Evolutionary conservation across 1,284 basidiomycete genomes (phyloP).

Genomic region (Trichosporon coremiiforme): DNA sequence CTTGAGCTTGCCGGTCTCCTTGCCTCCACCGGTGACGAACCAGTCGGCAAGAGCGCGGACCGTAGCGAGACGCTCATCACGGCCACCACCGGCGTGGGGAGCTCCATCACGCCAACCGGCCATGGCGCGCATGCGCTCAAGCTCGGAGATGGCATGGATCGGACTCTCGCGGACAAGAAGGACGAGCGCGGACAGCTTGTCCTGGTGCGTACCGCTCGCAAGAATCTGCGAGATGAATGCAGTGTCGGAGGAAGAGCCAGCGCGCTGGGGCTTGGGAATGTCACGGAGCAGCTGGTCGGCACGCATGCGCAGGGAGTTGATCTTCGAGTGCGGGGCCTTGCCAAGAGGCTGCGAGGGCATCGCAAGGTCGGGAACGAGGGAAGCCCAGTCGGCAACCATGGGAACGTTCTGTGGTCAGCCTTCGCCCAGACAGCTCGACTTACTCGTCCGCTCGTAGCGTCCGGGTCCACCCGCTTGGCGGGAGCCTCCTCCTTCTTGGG

Average conservation of each 20-base stretch:
- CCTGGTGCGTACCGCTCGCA: constrained; percentile 84
- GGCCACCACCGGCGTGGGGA: constrained; percentile 50
- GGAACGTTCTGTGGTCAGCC: constrained; percentile 39
- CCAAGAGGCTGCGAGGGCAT: constrained; percentile 34
- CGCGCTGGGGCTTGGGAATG: constrained; percentile 44
- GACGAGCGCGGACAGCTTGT: constrained; percentile 88
- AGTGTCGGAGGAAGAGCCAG: constrained; percentile 65
- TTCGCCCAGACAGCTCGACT: constrained; percentile 4
- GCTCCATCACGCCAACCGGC: constrained; percentile 69
- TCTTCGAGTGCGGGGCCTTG: constrained; percentile 28
- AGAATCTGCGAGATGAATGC: constrained; percentile 82
- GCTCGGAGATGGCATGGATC: constrained; percentile 78
- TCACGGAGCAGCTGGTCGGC: constrained; percentile 41
- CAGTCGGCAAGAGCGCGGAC: constrained; percentile 91
- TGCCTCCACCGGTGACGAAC: constrained; percentile 89
- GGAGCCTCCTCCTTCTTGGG: constrained; percentile 46
- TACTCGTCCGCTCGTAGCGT: constrained; percentile 40
- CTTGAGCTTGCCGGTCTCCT: constrained; percentile 72
- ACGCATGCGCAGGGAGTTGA: constrained; percentile 43
- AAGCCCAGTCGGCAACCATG: constrained; percentile 39
- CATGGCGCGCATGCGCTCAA: constrained; percentile 76
- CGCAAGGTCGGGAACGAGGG: constrained; percentile 42
- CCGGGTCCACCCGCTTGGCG: constrained; percentile 36
- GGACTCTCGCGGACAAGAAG: constrained; percentile 89
- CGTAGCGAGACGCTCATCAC: constrained; percentile 89